These are phyloP conservation scores for Iris macrosiphon DNA, from an alignment of 106 monocot species.

Conservation along the genomic window DNA sequence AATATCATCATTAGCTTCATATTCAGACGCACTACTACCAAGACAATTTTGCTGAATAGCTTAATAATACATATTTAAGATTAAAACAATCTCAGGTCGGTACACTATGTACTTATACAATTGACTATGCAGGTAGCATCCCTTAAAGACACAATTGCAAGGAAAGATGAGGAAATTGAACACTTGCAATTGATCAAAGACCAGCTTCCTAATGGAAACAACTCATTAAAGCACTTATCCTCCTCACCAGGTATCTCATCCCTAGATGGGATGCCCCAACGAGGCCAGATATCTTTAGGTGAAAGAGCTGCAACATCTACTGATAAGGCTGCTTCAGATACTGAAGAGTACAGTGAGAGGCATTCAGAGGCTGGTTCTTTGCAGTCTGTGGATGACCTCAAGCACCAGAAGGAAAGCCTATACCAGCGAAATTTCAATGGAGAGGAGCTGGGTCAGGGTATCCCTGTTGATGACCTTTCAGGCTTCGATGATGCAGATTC, in stretches of 20 bases:
- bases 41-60: no score
- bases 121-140: conserved; percentile 54
- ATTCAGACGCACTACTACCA: no score
- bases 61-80: no score
- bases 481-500: conserved; percentile 41
- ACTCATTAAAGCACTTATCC: conserved; percentile 38
- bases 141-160: conserved; percentile 70
- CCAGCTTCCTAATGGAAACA: conserved; percentile 19
- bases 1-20: no score
- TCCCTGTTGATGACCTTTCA: conserved; percentile 24
- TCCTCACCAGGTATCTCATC: conserved; percentile 36
- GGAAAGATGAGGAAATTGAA: conserved; percentile 87
- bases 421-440: no score
- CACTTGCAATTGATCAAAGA: conserved; percentile 48
- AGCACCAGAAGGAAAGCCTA: no score
- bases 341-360: conserved; percentile 43
- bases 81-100: no score
- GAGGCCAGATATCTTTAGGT: conserved; percentile 13
- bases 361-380: conserved; percentile 41
- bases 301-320: conserved; percentile 16
- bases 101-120: not conserved
- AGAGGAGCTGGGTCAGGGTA: conserved; percentile 8
- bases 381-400: no score
- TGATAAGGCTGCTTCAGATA: conserved; percentile 33
- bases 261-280: conserved; percentile 15